Conservation (phyloP, 257 asterid species). For the Cruciata laevipes region DNA sequence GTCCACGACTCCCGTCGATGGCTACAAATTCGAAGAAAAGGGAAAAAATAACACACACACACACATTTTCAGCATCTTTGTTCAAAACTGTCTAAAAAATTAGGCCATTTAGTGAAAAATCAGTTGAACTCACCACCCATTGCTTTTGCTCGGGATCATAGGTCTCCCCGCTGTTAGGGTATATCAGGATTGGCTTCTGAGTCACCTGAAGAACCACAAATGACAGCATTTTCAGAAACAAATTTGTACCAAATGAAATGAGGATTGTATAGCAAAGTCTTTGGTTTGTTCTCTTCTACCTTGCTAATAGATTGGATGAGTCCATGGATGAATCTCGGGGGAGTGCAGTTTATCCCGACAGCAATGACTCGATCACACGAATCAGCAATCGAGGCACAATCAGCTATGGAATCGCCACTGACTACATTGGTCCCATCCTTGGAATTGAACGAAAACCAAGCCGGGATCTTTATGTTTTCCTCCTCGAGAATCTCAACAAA, state of each 20-base stretch:
- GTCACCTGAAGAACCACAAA: slow-evolving; percentile 42
- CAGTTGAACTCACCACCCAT: slow-evolving; percentile 70
- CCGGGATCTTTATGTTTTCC: slow-evolving; percentile 41
- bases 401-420: slow-evolving; percentile 54
- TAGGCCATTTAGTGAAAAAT: background rate
- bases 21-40: slow-evolving; percentile 26
- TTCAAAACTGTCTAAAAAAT: background rate
- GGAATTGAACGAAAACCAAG: slow-evolving; percentile 72
- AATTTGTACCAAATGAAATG: background rate
- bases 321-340: slow-evolving; percentile 62
- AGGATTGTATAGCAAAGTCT: background rate
- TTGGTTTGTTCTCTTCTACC: slow-evolving; percentile 23
- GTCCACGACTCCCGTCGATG: slow-evolving; percentile 36
- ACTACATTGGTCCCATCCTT: slow-evolving; percentile 56
- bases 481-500: slow-evolving; percentile 71
- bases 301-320: slow-evolving; percentile 48
- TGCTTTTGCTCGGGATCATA: slow-evolving; percentile 63
- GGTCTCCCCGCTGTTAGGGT: slow-evolving; percentile 90
- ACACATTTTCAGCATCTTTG: background rate
- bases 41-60: background rate
- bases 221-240: background rate
- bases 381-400: slow-evolving; percentile 57
- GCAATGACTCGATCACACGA: slow-evolving; percentile 45
- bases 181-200: slow-evolving; percentile 56
- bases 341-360: slow-evolving; percentile 77